Evolutionary conservation across 768 basidiomycete species (phyloP).

Genomic region (Mycena chlorophos): DNA sequence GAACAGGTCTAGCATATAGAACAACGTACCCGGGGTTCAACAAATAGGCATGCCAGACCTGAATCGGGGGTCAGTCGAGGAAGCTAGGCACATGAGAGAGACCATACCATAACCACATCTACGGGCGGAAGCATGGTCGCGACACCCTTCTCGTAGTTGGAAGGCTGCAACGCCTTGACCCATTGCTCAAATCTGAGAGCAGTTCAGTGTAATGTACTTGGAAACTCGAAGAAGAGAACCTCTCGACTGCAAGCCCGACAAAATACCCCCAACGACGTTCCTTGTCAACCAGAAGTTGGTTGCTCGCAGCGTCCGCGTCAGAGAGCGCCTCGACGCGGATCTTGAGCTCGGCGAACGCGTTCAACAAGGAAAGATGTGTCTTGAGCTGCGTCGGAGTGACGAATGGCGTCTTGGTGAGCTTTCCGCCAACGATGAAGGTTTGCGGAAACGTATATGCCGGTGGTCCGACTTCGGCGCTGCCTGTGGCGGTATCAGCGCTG

Average conservation of each 20-base stretch:
- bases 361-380: conserved; percentile 23
- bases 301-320: neutral
- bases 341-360: conserved; percentile 22
- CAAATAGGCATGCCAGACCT: conserved; percentile 42
- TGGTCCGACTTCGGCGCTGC: conserved; percentile 13
- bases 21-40: conserved; percentile 25
- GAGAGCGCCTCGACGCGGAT: conserved; percentile 15
- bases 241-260: conserved; percentile 25
- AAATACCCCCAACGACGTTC: conserved; percentile 24
- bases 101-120: conserved; percentile 17
- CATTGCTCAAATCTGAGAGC: conserved; percentile 22
- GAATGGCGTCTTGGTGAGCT: conserved; percentile 26
- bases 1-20: neutral
- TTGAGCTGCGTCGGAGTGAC: conserved; percentile 29
- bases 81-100: neutral
- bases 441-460: conserved; percentile 34
- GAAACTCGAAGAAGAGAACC: conserved; percentile 5
- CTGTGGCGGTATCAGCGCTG: neutral
- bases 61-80: neutral
- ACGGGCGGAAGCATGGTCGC: conserved; percentile 14
- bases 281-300: conserved; percentile 3
- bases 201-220: neutral
- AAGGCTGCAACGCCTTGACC: conserved; percentile 17
- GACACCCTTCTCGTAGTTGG: conserved; percentile 17
- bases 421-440: conserved; percentile 30